Percentiles rank a stretch among this genome's conserved stretches.
Conservation (phyloP, 768 basidiomycete genomes). For the Asterophora lycoperdoides region DNA sequence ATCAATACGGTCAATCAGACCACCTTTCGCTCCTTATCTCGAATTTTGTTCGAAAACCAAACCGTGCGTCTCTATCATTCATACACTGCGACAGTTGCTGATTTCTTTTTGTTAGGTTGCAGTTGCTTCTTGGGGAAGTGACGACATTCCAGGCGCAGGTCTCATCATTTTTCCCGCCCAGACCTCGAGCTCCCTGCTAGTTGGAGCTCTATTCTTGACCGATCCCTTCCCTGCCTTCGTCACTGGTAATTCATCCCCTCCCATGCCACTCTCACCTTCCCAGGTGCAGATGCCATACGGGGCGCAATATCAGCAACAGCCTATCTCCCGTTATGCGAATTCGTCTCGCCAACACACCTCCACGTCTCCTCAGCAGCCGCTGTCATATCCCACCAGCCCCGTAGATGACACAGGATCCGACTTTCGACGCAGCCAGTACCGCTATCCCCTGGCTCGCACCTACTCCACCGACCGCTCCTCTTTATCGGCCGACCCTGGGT, state of each 20-base stretch:
- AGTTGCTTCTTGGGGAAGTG: constrained; percentile 47
- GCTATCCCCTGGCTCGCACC: constrained; percentile 28
- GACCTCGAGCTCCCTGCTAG: constrained; percentile 47
- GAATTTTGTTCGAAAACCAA: constrained; percentile 46
- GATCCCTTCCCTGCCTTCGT: constrained; percentile 47
- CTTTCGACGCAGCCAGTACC: constrained; percentile 32
- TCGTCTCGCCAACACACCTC: constrained; percentile 33
- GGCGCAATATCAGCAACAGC: constrained; percentile 28
- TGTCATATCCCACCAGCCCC: constrained; percentile 31
- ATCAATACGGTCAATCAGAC: constrained; percentile 47
- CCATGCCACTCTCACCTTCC: constrained; percentile 26
- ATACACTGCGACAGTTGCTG: constrained; percentile 4
- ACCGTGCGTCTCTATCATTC: constrained; percentile 36
- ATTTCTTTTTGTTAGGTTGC: constrained; percentile 35
- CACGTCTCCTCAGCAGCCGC: constrained; percentile 29
- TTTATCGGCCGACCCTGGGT: constrained; percentile 10
- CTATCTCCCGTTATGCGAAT: constrained; percentile 28
- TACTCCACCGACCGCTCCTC: constrained; percentile 14
- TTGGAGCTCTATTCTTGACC: constrained; percentile 47
- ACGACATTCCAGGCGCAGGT: constrained; percentile 42
- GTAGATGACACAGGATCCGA: constrained; percentile 26
- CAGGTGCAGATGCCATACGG: constrained; percentile 26
- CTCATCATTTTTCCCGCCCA: constrained; percentile 51
- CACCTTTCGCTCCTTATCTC: constrained; percentile 52
- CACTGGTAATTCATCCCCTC: constrained; percentile 25